Conservation (phyloP, 2,329 filamentous ascomycete genomes). For the Emergomyces africanus region DNA sequence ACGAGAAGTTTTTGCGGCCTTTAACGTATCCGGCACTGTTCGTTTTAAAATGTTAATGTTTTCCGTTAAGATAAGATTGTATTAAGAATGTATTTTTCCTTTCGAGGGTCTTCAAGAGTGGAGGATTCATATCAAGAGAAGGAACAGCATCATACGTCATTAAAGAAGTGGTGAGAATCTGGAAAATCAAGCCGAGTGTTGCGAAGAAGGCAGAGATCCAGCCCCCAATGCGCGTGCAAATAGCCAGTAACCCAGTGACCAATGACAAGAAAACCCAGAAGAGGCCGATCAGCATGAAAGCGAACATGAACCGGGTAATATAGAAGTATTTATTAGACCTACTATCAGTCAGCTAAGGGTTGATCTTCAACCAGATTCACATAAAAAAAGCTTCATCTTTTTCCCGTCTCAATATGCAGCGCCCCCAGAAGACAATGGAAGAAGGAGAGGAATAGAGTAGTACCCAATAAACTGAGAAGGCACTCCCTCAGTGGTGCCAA, state of each 20-base stretch:
- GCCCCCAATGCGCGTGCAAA: constrained; percentile 41
- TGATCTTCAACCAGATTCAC: constrained; percentile 12
- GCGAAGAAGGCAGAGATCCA: constrained; percentile 41
- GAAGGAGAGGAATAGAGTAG: constrained; percentile 13
- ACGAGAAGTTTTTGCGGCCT: constrained; percentile 43
- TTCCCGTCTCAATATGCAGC: neutral
- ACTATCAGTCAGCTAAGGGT: constrained; percentile 2
- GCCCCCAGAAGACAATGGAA: neutral
- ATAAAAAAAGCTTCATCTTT: neutral
- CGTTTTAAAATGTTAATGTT: constrained; percentile 4
- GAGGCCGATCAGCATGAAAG: constrained; percentile 73
- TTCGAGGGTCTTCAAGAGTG: neutral
- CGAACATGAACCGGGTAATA: constrained; percentile 84
- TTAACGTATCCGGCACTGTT: constrained; percentile 46
- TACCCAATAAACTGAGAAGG: constrained; percentile 43
- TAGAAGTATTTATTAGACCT: constrained; percentile 60
- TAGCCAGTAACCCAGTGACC: constrained; percentile 33
- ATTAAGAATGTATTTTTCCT: neutral
- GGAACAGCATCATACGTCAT: constrained; percentile 45
- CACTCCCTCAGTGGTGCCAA: constrained; percentile 41
- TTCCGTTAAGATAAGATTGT: constrained; percentile 5
- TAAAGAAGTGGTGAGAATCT: constrained; percentile 42
- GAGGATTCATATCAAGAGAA: neutral
- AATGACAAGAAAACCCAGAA: constrained; percentile 51
- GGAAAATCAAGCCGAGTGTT: constrained; percentile 45